These are phyloP conservation scores for Cytospora chrysosperma DNA, from an alignment of 2,329 filamentous ascomycete species.

Conservation along the genomic window DNA sequence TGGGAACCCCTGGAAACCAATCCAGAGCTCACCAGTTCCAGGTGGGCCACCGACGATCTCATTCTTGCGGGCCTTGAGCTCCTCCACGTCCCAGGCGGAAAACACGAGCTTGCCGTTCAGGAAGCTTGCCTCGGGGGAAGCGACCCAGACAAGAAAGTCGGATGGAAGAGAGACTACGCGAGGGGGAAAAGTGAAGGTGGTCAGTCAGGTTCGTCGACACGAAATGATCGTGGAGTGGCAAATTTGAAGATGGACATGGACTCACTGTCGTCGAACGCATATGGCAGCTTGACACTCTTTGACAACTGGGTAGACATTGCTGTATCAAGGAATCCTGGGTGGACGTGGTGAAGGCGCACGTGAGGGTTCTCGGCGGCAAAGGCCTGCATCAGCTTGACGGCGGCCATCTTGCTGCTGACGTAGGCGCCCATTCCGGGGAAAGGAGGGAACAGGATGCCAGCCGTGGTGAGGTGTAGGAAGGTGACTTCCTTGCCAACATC, in stretches of 20 bases:
- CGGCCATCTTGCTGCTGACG: constrained; percentile 42
- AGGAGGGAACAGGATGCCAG: constrained; percentile 30
- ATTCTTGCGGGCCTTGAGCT: constrained; percentile 24
- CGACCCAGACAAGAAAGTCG: constrained; percentile 45
- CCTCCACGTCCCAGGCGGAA: constrained; percentile 49
- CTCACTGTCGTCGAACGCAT: constrained; percentile 25
- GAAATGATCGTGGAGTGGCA: background rate
- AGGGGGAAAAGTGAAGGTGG: background rate
- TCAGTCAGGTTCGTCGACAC: constrained; percentile 2
- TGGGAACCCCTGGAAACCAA: constrained; percentile 1
- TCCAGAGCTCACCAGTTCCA: constrained; percentile 4
- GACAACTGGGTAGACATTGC: constrained; percentile 25
- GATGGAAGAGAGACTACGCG: constrained; percentile 37
- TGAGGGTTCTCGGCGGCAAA: constrained; percentile 40
- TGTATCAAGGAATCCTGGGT: constrained; percentile 40
- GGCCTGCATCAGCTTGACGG: constrained; percentile 42
- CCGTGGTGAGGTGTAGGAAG: constrained; percentile 30
- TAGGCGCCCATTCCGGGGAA: constrained; percentile 37
- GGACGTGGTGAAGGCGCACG: constrained; percentile 41
- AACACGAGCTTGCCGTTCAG: constrained; percentile 47
- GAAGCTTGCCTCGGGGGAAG: constrained; percentile 45
- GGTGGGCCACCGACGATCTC: constrained; percentile 13
- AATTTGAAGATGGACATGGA: background rate
- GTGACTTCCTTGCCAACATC: constrained; percentile 11
- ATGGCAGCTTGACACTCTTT: constrained; percentile 10